Evolutionary conservation across 2,329 filamentous ascomycete genomes (phyloP), one percentile per base, ranked within the genome.

Genomic region (Teratosphaeria zuluensis): DNA sequence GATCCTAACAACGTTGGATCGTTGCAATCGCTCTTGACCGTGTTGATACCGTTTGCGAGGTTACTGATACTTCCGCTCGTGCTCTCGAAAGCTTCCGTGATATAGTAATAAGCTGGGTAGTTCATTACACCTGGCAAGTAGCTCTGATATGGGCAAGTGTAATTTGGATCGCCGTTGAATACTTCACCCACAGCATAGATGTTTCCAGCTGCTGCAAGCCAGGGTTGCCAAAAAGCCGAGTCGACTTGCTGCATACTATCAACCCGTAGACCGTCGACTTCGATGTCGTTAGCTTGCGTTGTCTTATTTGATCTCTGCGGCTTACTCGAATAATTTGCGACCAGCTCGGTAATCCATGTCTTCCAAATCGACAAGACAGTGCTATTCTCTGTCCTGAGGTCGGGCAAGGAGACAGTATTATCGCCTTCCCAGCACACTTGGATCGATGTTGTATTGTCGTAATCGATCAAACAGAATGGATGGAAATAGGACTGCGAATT

Each of bases 331-430:
- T 85, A 88, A 62, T 83, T 82, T 3, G 75, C 66, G 1, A 88
- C 80, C 0, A 87, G 73, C 52, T 74, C 74, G n/a, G 67, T 70
- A 62, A 88, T 75, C 85, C 85, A 88, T 21, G 73, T 70, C 54
- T 82, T 74, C 68, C 80, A 81, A 14, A 81, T 73, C 19, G 68
- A 69, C 19, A 77, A 75, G 12, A 87, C 79, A 1, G 68, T 69
- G 0, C 72, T 54, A 31, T 77, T 73, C 46, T 80, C 76, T 0
- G 85, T 87, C 55, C 82, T 73, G 12, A 88, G 67, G 62, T 88
- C 85, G 0, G 84, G 83, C 0, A 88, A 0, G 14, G 77, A 75
- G 14, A 81, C 77, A 6, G 74, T 77, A 38, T 75, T 74, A 58
- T 79, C 77, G 21, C 78, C 78, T 8, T 79, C 71, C 79, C 80